Percentiles rank a stretch among this genome's conserved stretches.
These are phyloP conservation scores for Penicillium verhagenii DNA, from an alignment of 495 filamentous ascomycete species.

Conservation along the genomic window DNA sequence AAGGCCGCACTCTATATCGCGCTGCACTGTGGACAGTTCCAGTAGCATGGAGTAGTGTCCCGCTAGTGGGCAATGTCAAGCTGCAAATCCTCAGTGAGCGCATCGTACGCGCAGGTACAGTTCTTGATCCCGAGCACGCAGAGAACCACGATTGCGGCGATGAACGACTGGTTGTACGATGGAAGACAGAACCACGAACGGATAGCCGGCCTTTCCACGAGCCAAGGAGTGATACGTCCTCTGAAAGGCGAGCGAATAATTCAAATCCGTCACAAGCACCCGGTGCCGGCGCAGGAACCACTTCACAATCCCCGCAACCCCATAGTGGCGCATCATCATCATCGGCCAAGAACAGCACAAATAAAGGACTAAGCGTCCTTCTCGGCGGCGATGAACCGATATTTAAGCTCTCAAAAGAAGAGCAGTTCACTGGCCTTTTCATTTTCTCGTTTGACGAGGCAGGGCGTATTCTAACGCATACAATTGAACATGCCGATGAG, in stretches of 20 bases:
- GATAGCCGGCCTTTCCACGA: conserved; percentile 29
- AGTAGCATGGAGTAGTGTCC: conserved; percentile 90
- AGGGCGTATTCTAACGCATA: conserved; percentile 79
- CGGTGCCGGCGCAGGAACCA: neutral
- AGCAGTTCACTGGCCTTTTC: conserved; percentile 68
- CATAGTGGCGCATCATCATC: conserved; percentile 19
- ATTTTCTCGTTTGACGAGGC: conserved; percentile 94
- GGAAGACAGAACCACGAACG: conserved; percentile 64
- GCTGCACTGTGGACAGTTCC: conserved; percentile 94
- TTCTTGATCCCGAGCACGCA: conserved; percentile 29
- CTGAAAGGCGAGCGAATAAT: neutral
- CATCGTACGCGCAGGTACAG: conserved; percentile 61
- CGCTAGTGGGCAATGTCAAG: conserved; percentile 82
- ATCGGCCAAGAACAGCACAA: conserved; percentile 29
- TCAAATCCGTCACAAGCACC: neutral
- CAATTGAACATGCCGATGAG: conserved; percentile 88
- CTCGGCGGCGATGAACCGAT: conserved; percentile 65
- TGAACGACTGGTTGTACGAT: conserved; percentile 83
- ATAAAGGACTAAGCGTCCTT: conserved; percentile 41
- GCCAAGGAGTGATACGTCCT: neutral
- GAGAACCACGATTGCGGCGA: conserved; percentile 45
- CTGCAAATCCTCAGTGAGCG: conserved; percentile 85
- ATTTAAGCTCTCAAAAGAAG: conserved; percentile 65
- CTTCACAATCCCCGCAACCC: conserved; percentile 1
- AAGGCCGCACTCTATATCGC: conserved; percentile 84